Evolutionary conservation across 2,329 filamentous ascomycete species (phyloP), one percentile per base, ranked within the genome.

Genomic region (Colletotrichum chlorophyti): DNA sequence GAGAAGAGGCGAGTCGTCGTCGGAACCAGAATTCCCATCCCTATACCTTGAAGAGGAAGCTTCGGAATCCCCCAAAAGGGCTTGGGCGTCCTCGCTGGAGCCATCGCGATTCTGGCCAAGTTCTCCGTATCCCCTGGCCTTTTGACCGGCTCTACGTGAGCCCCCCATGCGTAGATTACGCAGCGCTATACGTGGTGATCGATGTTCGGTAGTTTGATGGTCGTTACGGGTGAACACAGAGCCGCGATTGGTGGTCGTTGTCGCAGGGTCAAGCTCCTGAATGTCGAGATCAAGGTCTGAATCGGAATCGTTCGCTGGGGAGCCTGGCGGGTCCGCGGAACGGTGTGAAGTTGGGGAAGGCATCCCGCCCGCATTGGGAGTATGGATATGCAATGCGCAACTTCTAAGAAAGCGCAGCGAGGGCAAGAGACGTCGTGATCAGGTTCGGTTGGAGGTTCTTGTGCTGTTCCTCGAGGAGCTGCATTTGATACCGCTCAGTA

Each of bases 261-360:
- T 71, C 55, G 70, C 70, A 53, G 91, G 90, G 70, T 93, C 90
- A 65, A 95, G 86, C 79, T 94, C 91, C 68, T 91, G 83, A 65
- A 92, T 82, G 67, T 93, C 89, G 68, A 95, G 80, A 63, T 91
- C 88, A 65, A 89, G 84, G 71, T 94, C 90, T 46, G 88, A 91
- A 71, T 93, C 90, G 70, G 88, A 91, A 70, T 93, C 89, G 74
- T 87, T 79, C 67, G 79, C 74, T 60, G 82, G 82, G 60, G 83
- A 85, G 74, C 89, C 86, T 74, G 87, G 87, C 69, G 84, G 83
- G 72, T 88, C 83, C 69, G 83, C 77, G 66, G 77, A 74, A 69
- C 77, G 79, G 71, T 81, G 79, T 29, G 78, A 72, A 53, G 76
- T 76, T 77, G 79, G 75, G 69, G 80, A 73, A 81, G 83, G 81